phyloP scores from a whole-genome alignment of 78 protist genomes.

The Dictyostelium intermedium region DNA sequence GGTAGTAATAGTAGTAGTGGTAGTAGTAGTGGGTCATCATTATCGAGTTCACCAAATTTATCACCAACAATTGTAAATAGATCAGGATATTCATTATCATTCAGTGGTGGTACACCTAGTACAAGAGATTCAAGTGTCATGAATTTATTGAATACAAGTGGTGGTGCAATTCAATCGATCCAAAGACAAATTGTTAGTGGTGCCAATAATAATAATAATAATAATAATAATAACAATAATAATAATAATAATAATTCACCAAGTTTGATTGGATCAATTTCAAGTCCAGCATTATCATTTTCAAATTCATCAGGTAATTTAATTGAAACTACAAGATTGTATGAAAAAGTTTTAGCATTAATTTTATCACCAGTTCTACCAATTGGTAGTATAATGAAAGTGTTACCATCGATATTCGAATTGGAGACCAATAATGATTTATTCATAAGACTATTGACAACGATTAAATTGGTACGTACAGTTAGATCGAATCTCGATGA shows the following conservation, averaged over 20 bases:
- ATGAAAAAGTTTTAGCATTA: constrained; percentile 25
- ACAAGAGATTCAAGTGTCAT: background rate
- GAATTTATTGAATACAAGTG: background rate
- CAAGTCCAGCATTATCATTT: background rate
- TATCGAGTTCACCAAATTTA: constrained; percentile 9
- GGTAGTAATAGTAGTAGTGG: background rate
- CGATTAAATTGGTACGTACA: constrained; percentile 12
- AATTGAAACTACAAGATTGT: background rate
- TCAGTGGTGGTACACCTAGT: background rate
- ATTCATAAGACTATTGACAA: constrained; percentile 15
- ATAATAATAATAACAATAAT: background rate
- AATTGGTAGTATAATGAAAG: constrained; percentile 31
- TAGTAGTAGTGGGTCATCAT: background rate
- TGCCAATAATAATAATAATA: background rate
- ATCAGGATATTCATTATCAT: constrained; percentile 14
- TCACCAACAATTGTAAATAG: constrained; percentile 1
- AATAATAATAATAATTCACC: background rate
- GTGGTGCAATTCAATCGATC: background rate
- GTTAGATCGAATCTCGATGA: background rate
- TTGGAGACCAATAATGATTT: constrained; percentile 17
- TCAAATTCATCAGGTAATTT: constrained; percentile 9
- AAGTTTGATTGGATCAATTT: background rate
- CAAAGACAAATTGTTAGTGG: background rate
- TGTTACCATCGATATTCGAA: constrained; percentile 47
- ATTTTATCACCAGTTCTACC: constrained; percentile 42